Conservation (phyloP, 495 filamentous ascomycete species). For the Sporormia fimetaria region DNA sequence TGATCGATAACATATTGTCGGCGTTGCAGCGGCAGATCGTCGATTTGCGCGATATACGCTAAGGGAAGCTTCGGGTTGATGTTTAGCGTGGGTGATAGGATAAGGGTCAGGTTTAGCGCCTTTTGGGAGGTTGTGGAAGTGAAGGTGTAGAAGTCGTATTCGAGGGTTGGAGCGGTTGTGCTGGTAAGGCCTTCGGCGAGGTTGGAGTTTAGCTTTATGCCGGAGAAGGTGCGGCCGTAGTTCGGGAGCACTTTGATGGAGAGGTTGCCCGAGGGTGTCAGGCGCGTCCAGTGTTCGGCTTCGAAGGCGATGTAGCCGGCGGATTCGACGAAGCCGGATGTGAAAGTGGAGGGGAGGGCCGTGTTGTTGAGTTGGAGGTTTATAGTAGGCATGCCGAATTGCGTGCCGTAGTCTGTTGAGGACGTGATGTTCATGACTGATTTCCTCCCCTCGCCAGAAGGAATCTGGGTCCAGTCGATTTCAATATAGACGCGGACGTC, state of each 20-base stretch:
- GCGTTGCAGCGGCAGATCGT: conserved; percentile 35
- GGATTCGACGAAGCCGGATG: conserved; percentile 52
- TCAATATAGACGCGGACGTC: conserved; percentile 50
- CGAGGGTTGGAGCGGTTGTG: conserved; percentile 42
- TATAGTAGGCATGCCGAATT: conserved; percentile 41
- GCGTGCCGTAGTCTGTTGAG: conserved; percentile 43
- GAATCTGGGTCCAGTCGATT: conserved; percentile 49
- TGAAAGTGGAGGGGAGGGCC: conserved; percentile 43
- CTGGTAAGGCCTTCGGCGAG: conserved; percentile 39
- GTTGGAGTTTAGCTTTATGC: conserved; percentile 46
- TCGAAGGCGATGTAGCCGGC: conserved; percentile 52
- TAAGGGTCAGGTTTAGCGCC: conserved; percentile 48
- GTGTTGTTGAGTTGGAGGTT: conserved; percentile 49
- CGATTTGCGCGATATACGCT: conserved; percentile 48
- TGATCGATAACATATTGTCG: conserved; percentile 42
- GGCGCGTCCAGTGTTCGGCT: conserved; percentile 40
- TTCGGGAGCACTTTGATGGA: conserved; percentile 37
- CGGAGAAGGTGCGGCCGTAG: conserved; percentile 48
- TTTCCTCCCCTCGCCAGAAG: conserved; percentile 36
- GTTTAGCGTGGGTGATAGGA: conserved; percentile 51
- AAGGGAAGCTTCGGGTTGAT: conserved; percentile 47
- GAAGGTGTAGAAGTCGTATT: conserved; percentile 58
- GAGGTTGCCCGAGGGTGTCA: conserved; percentile 29
- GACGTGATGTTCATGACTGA: conserved; percentile 47
- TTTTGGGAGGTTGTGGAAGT: conserved; percentile 28